Conservation (phyloP, 2,329 filamentous ascomycete genomes). For the Hypocreales sp. region DNA sequence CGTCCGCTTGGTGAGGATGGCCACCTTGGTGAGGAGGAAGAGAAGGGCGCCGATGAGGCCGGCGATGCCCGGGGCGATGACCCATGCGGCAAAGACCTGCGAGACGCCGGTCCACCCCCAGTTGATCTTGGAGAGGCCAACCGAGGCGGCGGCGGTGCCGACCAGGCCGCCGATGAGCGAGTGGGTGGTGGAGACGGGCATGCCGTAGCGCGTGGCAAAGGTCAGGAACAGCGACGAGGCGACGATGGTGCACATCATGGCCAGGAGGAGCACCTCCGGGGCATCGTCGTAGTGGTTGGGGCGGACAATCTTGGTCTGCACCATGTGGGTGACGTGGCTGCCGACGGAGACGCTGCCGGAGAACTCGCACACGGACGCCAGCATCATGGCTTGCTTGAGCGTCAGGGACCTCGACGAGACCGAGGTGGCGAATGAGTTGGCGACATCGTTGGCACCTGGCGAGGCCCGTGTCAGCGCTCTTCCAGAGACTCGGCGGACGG, state of each 20-base stretch:
- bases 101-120: constrained; percentile 21
- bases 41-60: constrained; percentile 15
- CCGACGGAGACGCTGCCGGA: constrained; percentile 24
- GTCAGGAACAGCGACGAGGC: constrained; percentile 36
- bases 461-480: too few species aligned
- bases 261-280: constrained; percentile 32
- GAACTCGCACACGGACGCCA: constrained; percentile 28
- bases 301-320: constrained; percentile 29
- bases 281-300: constrained; percentile 24
- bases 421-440: constrained; percentile 30
- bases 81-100: constrained; percentile 22
- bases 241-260: constrained; percentile 37
- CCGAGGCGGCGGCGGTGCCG: constrained; percentile 18
- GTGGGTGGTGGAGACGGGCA: constrained; percentile 39
- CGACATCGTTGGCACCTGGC: constrained; percentile 35
- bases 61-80: constrained; percentile 18
- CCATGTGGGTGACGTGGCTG: constrained; percentile 24
- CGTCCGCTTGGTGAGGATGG: constrained; percentile 12
- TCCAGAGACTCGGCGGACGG: too few species aligned
- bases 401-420: constrained; percentile 29
- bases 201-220: constrained; percentile 30
- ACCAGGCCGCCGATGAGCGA: constrained; percentile 29
- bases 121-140: constrained; percentile 19
- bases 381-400: constrained; percentile 28
- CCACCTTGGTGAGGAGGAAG: constrained; percentile 18